These are phyloP conservation scores for Trichoderma simmonsii DNA, from an alignment of 2,329 filamentous ascomycete species.

Conservation along the genomic window DNA sequence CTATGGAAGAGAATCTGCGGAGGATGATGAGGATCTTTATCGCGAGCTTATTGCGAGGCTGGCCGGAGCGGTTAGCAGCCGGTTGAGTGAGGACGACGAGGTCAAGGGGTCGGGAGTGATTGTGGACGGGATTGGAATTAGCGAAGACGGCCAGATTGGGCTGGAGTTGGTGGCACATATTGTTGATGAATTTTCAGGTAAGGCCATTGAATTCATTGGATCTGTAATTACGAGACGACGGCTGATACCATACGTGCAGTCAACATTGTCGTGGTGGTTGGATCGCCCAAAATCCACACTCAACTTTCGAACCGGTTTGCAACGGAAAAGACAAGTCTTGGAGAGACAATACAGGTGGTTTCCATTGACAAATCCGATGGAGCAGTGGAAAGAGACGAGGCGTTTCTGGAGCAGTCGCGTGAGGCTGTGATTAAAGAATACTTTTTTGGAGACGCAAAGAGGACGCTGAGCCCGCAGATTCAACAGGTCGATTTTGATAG, in stretches of 20 bases:
- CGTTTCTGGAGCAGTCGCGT: constrained; percentile 68
- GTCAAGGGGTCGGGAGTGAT: constrained; percentile 75
- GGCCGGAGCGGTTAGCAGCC: constrained; percentile 72
- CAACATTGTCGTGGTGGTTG: constrained; percentile 78
- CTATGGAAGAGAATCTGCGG: constrained; percentile 70
- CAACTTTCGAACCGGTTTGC: constrained; percentile 71
- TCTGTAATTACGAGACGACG: background rate
- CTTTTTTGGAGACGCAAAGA: constrained; percentile 81
- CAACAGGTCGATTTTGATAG: constrained; percentile 77
- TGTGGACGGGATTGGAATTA: constrained; percentile 75
- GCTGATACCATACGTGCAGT: constrained; percentile 42
- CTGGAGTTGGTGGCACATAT: constrained; percentile 81
- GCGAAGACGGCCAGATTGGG: constrained; percentile 62
- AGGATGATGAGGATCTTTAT: constrained; percentile 71
- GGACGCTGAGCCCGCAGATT: constrained; percentile 81
- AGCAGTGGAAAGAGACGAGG: constrained; percentile 70
- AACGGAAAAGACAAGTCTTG: constrained; percentile 50
- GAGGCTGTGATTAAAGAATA: constrained; percentile 84
- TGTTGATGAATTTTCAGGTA: constrained; percentile 53
- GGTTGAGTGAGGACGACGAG: constrained; percentile 70
- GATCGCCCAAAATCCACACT: constrained; percentile 71
- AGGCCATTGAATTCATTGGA: no score
- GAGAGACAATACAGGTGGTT: constrained; percentile 71
- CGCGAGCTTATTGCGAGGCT: constrained; percentile 71
- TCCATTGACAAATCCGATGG: constrained; percentile 82